Base-by-base conservation (phyloP, 169 alveolate species). In the Plasmodium chabaudi region DNA sequence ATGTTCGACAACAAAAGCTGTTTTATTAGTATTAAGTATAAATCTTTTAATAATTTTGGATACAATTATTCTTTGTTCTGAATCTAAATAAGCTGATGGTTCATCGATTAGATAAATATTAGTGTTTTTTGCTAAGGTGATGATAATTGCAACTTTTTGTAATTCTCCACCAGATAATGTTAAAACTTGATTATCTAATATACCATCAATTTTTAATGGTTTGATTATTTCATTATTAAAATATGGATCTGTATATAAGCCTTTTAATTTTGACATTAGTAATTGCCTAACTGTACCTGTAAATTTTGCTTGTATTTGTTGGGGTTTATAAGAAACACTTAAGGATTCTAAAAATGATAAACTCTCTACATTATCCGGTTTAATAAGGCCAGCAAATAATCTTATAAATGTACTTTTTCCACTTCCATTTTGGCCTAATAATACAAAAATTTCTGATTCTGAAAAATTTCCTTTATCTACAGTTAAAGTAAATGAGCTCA, bases 1-100 rank as follows among this genome's bases (percentile, higher is more conserved):
- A 92, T 99, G 99, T 94, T 99, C 99, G 15, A 99, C 99, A 59
- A 99, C 93, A 91, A 99, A 99, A 17, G 99, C 99, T 47, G 99
- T 95, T 93, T 96, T 98, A 96, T 98, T 98, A 53, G 99, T 95
- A 94, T 98, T 99, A 84, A 99, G 93, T 27, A 98, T 98, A 94
- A 97, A 99, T 65, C 99, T 93, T 88, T 99, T 99, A 94, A 99
- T 98, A 56, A 99, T 99, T 65, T 98, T 97, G n/a, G 99, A 98
- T 9, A 99, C 99, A 57, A 97, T 95, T 46, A 99, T 97, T 94
- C 99, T 98, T 87, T 99, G 99, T 79, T 99, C 99, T 1, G 99
- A 98, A 84, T 99, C 99, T 57, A 99, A 94, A 91, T 99, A 98
- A 21, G 99, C 99, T 1, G 99, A 97, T 25, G 99, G 99, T 93